Percentiles rank a stretch among this genome's conserved stretches.
Evolutionary conservation across 352 stramenopile genomes (phyloP).

Genomic region (Globisporangium cederbergense): DNA sequence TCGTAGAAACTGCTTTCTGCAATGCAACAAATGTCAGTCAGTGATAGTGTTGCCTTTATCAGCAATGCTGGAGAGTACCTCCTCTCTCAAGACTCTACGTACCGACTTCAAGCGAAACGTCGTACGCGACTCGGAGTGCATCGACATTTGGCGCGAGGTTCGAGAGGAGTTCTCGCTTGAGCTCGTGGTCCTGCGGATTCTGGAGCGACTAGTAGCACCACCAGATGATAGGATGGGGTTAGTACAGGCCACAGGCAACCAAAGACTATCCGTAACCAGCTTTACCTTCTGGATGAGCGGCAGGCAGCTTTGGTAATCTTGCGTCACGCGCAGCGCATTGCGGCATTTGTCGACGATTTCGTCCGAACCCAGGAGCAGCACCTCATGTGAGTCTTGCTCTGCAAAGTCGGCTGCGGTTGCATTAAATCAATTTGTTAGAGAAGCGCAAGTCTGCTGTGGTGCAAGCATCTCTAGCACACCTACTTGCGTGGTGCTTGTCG

Average conservation of each 20-base stretch:
- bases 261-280: not conserved
- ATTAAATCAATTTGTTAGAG: not conserved
- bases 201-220: constrained; percentile 27
- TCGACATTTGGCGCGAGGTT: constrained; percentile 41
- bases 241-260: not conserved
- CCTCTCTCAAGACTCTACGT: not conserved
- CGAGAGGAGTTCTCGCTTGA: constrained; percentile 34
- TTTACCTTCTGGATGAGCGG: constrained; percentile 43
- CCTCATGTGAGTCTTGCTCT: constrained; percentile 39
- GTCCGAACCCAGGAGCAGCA: constrained; percentile 32
- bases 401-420: constrained; percentile 16
- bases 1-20: constrained; percentile 42
- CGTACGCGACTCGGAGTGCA: constrained; percentile 34
- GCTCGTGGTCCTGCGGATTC: constrained; percentile 27
- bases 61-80: not conserved
- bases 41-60: not conserved
- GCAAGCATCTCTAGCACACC: not conserved
- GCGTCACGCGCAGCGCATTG: constrained; percentile 27
- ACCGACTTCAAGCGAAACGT: constrained; percentile 43
- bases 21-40: not conserved
- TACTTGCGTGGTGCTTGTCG: constrained; percentile 45
- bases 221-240: not conserved
- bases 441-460: too few relatives aligned
- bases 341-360: constrained; percentile 33
- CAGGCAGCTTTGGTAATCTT: constrained; percentile 48